phyloP scores from a whole-genome alignment of 768 basidiomycete species.

The Mycena haematopus region DNA sequence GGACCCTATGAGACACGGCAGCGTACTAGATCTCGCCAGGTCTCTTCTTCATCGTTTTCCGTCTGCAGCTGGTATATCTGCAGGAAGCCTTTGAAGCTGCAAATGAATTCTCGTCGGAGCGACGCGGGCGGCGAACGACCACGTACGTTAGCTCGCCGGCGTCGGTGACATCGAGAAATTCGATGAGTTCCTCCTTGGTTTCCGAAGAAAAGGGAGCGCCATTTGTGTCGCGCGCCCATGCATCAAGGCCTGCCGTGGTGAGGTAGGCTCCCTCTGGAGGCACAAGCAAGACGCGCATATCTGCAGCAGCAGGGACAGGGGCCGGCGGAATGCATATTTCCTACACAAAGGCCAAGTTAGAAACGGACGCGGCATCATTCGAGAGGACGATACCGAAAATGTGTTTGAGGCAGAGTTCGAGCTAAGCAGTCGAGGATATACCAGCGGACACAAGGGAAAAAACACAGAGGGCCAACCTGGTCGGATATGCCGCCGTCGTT shows the following conservation, averaged over 20 bases:
- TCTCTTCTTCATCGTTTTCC: constrained; percentile 84
- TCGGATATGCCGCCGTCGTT: constrained; percentile 72
- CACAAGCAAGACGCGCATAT: constrained; percentile 43
- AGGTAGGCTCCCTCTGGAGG: constrained; percentile 67
- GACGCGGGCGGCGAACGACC: constrained; percentile 2
- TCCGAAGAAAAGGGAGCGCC: constrained; percentile 80
- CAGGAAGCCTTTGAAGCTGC: constrained; percentile 79
- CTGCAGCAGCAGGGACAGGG: constrained; percentile 25
- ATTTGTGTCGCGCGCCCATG: constrained; percentile 82
- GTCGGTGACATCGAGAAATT: constrained; percentile 77
- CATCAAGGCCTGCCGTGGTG: constrained; percentile 65
- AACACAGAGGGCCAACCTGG: constrained; percentile 47
- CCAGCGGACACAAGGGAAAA: neutral
- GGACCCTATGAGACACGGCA: neutral
- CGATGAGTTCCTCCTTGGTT: constrained; percentile 77
- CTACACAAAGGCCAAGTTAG: neutral
- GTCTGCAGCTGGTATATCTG: constrained; percentile 89
- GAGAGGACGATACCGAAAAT: constrained; percentile 70
- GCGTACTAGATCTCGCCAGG: constrained; percentile 80
- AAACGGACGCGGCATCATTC: neutral
- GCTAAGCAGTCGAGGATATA: constrained; percentile 44
- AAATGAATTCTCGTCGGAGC: constrained; percentile 3
- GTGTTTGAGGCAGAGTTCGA: constrained; percentile 73
- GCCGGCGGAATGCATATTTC: constrained; percentile 51
- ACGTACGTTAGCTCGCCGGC: constrained; percentile 77